Percentiles rank a stretch among this genome's conserved stretches.
These are phyloP conservation scores for Atkinsonella texensis DNA, from an alignment of 2,329 filamentous ascomycete species.

Conservation along the genomic window DNA sequence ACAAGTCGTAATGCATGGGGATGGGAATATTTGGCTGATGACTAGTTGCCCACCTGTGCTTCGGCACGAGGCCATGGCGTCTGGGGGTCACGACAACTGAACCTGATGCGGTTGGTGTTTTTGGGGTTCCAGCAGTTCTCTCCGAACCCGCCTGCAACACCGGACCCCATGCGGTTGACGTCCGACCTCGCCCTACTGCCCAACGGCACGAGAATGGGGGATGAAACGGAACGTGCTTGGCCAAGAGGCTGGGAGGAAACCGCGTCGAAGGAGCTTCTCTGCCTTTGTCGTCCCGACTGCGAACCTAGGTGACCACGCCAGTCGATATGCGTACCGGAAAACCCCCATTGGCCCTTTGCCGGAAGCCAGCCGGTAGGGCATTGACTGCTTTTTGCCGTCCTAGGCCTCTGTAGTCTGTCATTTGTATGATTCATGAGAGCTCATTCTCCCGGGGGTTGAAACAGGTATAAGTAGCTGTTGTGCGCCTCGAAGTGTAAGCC, in stretches of 20 bases:
- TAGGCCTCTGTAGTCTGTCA: neutral
- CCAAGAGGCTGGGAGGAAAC: neutral
- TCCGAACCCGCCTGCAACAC: neutral
- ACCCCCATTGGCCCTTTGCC: neutral
- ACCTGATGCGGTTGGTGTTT: too few species aligned
- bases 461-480: constrained; percentile 1
- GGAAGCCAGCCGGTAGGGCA: neutral
- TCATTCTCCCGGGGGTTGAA: neutral
- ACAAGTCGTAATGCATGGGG: neutral
- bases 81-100: neutral
- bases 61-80: constrained; percentile 1
- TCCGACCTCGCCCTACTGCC: neutral
- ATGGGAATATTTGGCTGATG: too few species aligned
- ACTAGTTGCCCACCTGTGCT: neutral
- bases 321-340: neutral
- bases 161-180: too few species aligned
- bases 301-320: too few species aligned
- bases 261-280: neutral
- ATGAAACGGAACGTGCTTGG: neutral
- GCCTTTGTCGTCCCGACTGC: neutral
- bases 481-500: too few species aligned
- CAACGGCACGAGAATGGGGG: neutral
- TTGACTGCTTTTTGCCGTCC: neutral
- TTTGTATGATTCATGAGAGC: neutral
- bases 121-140: neutral